A percentile compares a stretch with the other conserved stretches of the same genome.
Evolutionary conservation across 495 filamentous ascomycete species (phyloP).

Genomic region (Penicillium coprophilum): DNA sequence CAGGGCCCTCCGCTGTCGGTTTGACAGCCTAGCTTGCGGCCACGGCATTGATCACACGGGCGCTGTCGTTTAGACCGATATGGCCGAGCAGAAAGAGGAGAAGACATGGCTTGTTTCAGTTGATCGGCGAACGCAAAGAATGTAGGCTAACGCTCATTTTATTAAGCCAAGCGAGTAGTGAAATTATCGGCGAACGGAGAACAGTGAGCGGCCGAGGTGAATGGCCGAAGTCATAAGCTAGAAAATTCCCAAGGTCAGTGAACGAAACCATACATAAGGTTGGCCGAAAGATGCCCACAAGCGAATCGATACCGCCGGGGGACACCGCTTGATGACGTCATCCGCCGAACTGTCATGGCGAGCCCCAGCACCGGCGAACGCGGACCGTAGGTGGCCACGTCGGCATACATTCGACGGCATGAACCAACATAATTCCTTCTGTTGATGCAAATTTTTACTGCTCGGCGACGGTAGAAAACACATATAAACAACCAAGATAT

Average conservation of each 20-base stretch:
- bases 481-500: not conserved
- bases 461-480: not conserved
- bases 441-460: not conserved
- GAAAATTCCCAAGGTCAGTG: not conserved
- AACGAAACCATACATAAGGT: not conserved
- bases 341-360: constrained; percentile 2
- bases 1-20: constrained; percentile 29
- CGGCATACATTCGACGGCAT: not conserved
- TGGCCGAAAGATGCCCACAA: not conserved
- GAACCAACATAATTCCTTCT: not conserved
- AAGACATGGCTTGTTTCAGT: constrained; percentile 10
- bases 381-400: not conserved
- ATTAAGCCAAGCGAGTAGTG: not conserved
- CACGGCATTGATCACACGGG: constrained; percentile 41
- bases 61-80: constrained; percentile 42
- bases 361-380: not conserved
- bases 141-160: constrained; percentile 6
- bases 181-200: not conserved
- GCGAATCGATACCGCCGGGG: not conserved
- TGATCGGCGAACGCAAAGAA: constrained; percentile 16
- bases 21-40: constrained; percentile 39
- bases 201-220: not conserved
- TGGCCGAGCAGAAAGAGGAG: constrained; percentile 28
- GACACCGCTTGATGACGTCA: not conserved
- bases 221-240: not conserved